These are phyloP conservation scores for Colletotrichum sp. DNA, from an alignment of 2,329 filamentous ascomycete species.

Conservation along the genomic window DNA sequence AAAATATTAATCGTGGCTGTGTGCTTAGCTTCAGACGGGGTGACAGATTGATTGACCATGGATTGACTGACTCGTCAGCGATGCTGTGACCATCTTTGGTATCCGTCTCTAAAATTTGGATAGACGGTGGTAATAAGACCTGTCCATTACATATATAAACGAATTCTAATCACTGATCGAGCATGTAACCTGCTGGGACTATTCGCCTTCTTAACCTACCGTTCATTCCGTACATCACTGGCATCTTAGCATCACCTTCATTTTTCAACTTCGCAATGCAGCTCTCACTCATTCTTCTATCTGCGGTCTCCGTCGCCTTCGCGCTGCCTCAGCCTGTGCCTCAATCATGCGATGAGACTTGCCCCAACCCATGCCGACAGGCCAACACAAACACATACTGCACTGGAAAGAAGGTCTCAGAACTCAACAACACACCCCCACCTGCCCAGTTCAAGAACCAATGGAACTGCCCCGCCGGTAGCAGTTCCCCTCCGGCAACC, in stretches of 20 bases:
- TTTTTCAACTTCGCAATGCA: background rate
- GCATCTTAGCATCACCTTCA: background rate
- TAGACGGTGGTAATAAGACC: background rate
- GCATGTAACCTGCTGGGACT: rapidly evolving
- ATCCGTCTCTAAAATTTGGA: background rate
- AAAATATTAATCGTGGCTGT: background rate
- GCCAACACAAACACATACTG: background rate
- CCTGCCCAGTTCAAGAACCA: background rate
- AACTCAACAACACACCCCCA: background rate
- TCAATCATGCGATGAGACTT: background rate
- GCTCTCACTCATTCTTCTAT: background rate
- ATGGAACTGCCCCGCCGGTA: background rate
- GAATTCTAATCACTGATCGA: background rate
- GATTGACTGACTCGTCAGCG: background rate
- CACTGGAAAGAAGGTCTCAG: background rate
- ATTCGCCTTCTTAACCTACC: background rate
- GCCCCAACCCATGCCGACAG: background rate
- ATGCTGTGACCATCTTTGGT: background rate
- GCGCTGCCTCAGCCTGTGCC: background rate
- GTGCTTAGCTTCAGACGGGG: background rate
- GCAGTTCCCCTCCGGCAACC: background rate
- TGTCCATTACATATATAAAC: background rate
- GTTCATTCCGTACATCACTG: rapidly evolving
- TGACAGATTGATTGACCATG: background rate
- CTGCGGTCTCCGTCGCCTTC: background rate